These are phyloP conservation scores for Mycena maculata DNA, from an alignment of 768 basidiomycete genomes.

Conservation along the genomic window DNA sequence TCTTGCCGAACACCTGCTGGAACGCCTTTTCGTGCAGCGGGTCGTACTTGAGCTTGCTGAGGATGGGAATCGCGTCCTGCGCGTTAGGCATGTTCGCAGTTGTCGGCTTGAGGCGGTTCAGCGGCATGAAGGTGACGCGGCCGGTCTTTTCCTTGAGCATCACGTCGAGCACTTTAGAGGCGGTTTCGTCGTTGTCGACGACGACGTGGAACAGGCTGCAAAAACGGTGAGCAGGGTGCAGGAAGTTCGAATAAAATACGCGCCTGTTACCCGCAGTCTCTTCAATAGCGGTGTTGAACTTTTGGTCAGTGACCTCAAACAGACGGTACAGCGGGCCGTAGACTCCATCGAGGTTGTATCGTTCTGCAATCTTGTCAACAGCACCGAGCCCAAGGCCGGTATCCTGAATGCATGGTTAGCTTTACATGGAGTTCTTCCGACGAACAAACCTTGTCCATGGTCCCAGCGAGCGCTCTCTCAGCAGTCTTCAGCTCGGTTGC, in stretches of 20 bases:
- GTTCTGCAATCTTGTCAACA: slow-evolving; percentile 84
- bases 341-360: slow-evolving; percentile 82
- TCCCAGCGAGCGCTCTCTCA: slow-evolving; percentile 82
- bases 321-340: slow-evolving; percentile 95
- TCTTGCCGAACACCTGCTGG: slow-evolving; percentile 97
- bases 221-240: slow-evolving; percentile 18
- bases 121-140: slow-evolving; percentile 97
- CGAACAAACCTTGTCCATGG: slow-evolving; percentile 92
- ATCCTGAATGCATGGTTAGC: slow-evolving; percentile 63
- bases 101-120: slow-evolving; percentile 92
- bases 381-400: slow-evolving; percentile 90
- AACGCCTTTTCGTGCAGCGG: slow-evolving; percentile 81
- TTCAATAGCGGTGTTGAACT: slow-evolving; percentile 93
- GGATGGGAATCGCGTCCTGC: slow-evolving; percentile 81
- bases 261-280: slow-evolving; percentile 96
- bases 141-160: slow-evolving; percentile 96
- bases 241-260: slow-evolving; percentile 9
- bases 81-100: slow-evolving; percentile 72
- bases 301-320: slow-evolving; percentile 88
- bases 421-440: neutral
- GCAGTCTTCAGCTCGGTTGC: slow-evolving; percentile 83
- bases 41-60: slow-evolving; percentile 87
- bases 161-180: slow-evolving; percentile 87
- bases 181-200: slow-evolving; percentile 96
- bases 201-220: slow-evolving; percentile 95